Evolutionary conservation across 768 basidiomycete genomes (phyloP).

Genomic region (Boletellus ananiceps): DNA sequence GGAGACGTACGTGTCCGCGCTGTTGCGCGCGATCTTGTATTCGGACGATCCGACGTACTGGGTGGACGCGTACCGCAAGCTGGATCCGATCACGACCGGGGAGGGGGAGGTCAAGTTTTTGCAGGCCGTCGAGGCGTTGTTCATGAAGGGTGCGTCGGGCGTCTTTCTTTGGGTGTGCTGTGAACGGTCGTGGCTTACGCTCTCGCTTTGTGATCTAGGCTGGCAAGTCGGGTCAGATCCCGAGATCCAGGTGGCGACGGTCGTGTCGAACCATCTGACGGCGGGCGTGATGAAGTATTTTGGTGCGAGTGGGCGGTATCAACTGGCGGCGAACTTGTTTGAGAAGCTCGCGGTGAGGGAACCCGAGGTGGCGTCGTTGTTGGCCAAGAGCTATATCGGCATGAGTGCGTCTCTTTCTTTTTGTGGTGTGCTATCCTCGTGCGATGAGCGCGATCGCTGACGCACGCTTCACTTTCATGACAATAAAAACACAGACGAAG

Average conservation of each 20-base stretch:
- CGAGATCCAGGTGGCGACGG: conserved; percentile 95
- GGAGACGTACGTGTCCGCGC: conserved; percentile 92
- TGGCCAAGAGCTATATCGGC: conserved; percentile 89
- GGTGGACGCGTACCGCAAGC: conserved; percentile 89
- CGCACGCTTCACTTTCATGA: background rate
- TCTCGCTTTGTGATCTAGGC: conserved; percentile 42
- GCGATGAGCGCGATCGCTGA: background rate
- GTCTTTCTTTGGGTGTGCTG: background rate
- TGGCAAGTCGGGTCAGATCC: conserved; percentile 99
- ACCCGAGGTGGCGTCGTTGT: conserved; percentile 82
- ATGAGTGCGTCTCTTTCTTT: conserved; percentile 69
- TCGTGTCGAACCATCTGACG: conserved; percentile 94
- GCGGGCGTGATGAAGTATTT: conserved; percentile 97
- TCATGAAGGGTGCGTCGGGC: conserved; percentile 62
- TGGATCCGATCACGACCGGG: conserved; percentile 87
- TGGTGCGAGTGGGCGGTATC: conserved; percentile 82
- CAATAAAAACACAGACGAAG: conserved; percentile 64
- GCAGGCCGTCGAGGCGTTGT: conserved; percentile 83
- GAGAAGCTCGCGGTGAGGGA: conserved; percentile 85
- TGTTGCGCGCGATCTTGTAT: conserved; percentile 89
- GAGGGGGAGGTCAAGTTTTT: conserved; percentile 91
- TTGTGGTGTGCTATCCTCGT: background rate
- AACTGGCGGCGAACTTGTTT: conserved; percentile 88
- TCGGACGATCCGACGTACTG: conserved; percentile 92
- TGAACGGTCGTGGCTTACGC: too few relatives aligned